A percentile compares a stretch with the other conserved stretches of the same genome.
Evolutionary conservation across 352 stramenopile species (phyloP).

Genomic region (Globisporangium nodosum): DNA sequence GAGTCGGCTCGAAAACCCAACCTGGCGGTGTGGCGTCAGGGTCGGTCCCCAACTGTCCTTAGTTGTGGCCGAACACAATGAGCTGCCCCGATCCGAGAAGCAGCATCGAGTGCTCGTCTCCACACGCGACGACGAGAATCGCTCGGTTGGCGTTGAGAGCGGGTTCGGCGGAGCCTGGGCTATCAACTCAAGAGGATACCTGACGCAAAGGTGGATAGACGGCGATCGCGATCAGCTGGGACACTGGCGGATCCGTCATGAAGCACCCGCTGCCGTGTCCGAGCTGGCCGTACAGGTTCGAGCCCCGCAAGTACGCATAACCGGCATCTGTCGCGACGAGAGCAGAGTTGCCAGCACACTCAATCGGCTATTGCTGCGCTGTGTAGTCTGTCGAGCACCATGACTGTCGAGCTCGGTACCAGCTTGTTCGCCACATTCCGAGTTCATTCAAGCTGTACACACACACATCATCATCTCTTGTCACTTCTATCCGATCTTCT

Average conservation of each 20-base stretch:
- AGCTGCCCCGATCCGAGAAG: constrained; percentile 42
- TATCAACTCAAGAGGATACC: neutral
- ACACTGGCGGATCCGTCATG: constrained; percentile 12
- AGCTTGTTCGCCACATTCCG: neutral
- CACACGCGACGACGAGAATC: constrained; percentile 46
- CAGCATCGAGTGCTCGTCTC: constrained; percentile 61
- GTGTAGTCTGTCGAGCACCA: no score
- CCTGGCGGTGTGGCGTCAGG: constrained; percentile 9
- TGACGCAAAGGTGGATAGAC: neutral
- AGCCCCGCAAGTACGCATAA: constrained; percentile 50
- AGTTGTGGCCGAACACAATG: constrained; percentile 58
- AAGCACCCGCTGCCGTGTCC: constrained; percentile 24
- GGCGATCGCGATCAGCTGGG: constrained; percentile 13
- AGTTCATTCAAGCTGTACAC: neutral
- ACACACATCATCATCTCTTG: neutral
- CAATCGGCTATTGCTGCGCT: no score
- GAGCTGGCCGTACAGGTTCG: constrained; percentile 63
- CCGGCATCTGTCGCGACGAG: constrained; percentile 21
- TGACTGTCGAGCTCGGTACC: neutral
- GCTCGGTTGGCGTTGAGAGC: neutral
- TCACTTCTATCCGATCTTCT: constrained; percentile 61
- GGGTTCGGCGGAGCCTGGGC: no score
- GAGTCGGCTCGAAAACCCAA: constrained; percentile 1
- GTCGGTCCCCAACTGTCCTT: constrained; percentile 66
- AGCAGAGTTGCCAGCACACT: no score